A percentile compares a stretch with the other conserved stretches of the same genome.
Evolutionary conservation across 495 filamentous ascomycete genomes (phyloP).

Genomic region (Trichoderma erinaceum): DNA sequence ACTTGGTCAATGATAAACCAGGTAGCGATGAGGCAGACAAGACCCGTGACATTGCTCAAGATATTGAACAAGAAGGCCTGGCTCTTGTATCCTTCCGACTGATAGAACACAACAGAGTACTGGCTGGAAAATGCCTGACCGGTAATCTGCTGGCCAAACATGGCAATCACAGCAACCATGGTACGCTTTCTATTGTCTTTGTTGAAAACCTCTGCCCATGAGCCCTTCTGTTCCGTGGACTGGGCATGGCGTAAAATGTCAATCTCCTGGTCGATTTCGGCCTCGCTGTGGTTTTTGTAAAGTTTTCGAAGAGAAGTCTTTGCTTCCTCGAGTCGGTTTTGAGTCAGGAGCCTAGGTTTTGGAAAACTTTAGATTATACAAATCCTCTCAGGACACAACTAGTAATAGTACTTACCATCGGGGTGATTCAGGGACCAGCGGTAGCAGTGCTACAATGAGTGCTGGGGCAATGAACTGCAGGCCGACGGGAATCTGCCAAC

Average conservation of each 20-base stretch:
- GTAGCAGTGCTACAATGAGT: slow-evolving; percentile 28
- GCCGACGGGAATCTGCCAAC: slow-evolving; percentile 34
- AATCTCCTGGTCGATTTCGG: slow-evolving; percentile 21
- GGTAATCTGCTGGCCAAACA: slow-evolving; percentile 27
- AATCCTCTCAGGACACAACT: background rate
- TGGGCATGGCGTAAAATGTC: slow-evolving; percentile 19
- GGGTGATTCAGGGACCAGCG: slow-evolving; percentile 34
- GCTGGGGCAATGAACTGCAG: slow-evolving; percentile 33
- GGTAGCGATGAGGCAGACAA: slow-evolving; percentile 19
- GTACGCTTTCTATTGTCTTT: slow-evolving; percentile 21
- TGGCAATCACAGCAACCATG: slow-evolving; percentile 22
- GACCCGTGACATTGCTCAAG: slow-evolving; percentile 17
- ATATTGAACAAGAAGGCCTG: slow-evolving; percentile 22
- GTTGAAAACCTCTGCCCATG: slow-evolving; percentile 25
- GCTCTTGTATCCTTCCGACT: slow-evolving; percentile 22
- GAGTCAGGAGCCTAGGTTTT: slow-evolving; percentile 18
- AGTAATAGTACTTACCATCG: slow-evolving; percentile 25
- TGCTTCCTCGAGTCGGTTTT: slow-evolving; percentile 20
- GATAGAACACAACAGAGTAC: slow-evolving; percentile 25
- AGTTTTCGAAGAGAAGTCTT: slow-evolving; percentile 18
- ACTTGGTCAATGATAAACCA: slow-evolving; percentile 21
- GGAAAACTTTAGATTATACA: background rate
- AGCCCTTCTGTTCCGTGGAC: slow-evolving; percentile 21
- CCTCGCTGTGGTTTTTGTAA: slow-evolving; percentile 18
- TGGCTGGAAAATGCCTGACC: slow-evolving; percentile 24